These are phyloP conservation scores for Cryptosporidium ryanae DNA, from an alignment of 169 alveolate species.

Conservation along the genomic window DNA sequence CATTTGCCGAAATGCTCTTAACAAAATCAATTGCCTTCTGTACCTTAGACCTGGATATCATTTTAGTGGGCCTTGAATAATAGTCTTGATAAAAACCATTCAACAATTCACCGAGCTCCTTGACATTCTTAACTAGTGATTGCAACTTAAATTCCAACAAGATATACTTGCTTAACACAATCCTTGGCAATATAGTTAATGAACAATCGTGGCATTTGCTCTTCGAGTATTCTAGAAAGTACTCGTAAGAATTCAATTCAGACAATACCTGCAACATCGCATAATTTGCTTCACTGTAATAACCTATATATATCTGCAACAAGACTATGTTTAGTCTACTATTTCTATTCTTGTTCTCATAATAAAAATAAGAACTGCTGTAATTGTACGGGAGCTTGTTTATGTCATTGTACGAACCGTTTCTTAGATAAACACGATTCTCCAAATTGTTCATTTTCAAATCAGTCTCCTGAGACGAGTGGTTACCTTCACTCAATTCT, in stretches of 20 bases:
- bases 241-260: slow-evolving; percentile 34
- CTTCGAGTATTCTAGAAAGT: slow-evolving; percentile 35
- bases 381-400: slow-evolving; percentile 36
- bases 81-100: slow-evolving; percentile 18
- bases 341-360: neutral
- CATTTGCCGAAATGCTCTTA: neutral
- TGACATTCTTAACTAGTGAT: slow-evolving; percentile 21
- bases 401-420: slow-evolving; percentile 13
- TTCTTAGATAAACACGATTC: slow-evolving; percentile 24
- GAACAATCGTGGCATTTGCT: slow-evolving; percentile 28
- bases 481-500: neutral
- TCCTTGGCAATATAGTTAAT: slow-evolving; percentile 34
- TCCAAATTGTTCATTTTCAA: slow-evolving; percentile 8
- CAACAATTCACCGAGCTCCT: slow-evolving; percentile 25
- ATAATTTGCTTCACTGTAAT: slow-evolving; percentile 22
- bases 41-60: slow-evolving; percentile 24
- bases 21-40: slow-evolving; percentile 38
- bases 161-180: slow-evolving; percentile 31
- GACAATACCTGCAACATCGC: slow-evolving; percentile 41
- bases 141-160: slow-evolving; percentile 50
- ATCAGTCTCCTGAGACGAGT: neutral
- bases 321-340: slow-evolving; percentile 26
- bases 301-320: slow-evolving; percentile 37
- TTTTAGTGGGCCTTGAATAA: slow-evolving; percentile 56
- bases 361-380: slow-evolving; percentile 53